phyloP scores from a whole-genome alignment of 495 filamentous ascomycete species.

The Neurospora hispaniola region DNA sequence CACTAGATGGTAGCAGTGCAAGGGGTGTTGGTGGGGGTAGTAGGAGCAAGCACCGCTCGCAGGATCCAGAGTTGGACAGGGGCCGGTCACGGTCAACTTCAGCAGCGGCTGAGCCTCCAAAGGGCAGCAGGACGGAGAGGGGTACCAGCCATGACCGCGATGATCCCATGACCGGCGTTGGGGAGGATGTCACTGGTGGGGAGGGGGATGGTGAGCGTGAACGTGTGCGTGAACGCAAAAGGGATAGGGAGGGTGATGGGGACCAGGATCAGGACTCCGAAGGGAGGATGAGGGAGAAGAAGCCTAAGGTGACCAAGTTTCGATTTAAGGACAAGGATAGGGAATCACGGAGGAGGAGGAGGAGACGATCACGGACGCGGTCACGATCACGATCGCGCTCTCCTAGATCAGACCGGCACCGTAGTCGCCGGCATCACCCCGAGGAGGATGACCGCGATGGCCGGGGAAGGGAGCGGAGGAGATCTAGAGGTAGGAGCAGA shows the following conservation, averaged over 20 bases:
- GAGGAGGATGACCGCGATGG: slow-evolving; percentile 24
- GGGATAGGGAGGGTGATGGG: not conserved
- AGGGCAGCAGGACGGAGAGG: not conserved
- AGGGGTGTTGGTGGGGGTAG: not conserved
- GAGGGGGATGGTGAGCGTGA: slow-evolving; percentile 8
- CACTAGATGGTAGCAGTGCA: not conserved
- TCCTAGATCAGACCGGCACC: not conserved
- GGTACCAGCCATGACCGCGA: not conserved
- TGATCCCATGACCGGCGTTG: not conserved
- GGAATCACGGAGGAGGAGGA: slow-evolving; percentile 1
- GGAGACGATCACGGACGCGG: slow-evolving; percentile 3
- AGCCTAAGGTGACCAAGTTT: slow-evolving; percentile 37
- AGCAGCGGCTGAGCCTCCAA: not conserved
- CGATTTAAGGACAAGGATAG: slow-evolving; percentile 44
- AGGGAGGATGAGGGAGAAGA: not conserved
- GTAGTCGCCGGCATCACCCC: slow-evolving; percentile 18
- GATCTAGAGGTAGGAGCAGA: not conserved
- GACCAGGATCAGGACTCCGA: not conserved
- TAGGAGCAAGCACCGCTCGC: not conserved
- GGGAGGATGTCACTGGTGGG: not conserved
- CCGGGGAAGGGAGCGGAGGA: not conserved
- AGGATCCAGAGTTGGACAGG: not conserved
- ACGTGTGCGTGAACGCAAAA: not conserved
- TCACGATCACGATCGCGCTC: not conserved
- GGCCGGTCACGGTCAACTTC: not conserved